Percentiles rank a stretch among this genome's conserved stretches.
phyloP scores from a whole-genome alignment of 306 rosid species.

The Fagus crenata region DNA sequence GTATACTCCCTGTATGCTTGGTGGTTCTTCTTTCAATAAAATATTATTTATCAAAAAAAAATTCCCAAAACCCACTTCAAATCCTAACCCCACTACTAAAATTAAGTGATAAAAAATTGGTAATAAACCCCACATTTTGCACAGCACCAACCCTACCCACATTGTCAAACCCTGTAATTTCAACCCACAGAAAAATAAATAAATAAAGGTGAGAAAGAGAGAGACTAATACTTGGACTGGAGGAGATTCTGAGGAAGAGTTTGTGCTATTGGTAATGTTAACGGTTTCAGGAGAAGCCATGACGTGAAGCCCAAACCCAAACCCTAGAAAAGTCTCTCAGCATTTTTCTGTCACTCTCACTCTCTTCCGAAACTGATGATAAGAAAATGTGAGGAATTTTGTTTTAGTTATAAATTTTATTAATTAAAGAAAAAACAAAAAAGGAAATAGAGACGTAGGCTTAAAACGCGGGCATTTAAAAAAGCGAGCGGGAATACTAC shows the following conservation, averaged over 20 bases:
- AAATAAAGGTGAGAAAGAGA: neutral
- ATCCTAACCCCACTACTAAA: too few species aligned
- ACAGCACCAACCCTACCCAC: too few species aligned
- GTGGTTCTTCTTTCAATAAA: too few species aligned
- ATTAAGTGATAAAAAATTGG: too few species aligned
- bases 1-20: too few species aligned
- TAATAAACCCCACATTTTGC: too few species aligned
- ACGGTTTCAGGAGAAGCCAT: slow-evolving; percentile 56
- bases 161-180: too few species aligned
- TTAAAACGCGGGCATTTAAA: slow-evolving; percentile 53
- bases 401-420: too few species aligned
- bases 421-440: neutral
- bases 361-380: slow-evolving; percentile 22
- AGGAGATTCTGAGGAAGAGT: slow-evolving; percentile 39
- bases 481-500: slow-evolving; percentile 50
- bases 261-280: slow-evolving; percentile 26
- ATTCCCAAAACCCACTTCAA: too few species aligned
- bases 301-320: slow-evolving; percentile 17
- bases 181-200: neutral
- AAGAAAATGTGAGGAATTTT: too few species aligned
- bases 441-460: neutral
- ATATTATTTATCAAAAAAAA: too few species aligned
- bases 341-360: slow-evolving; percentile 28
- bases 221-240: slow-evolving; percentile 44
- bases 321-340: slow-evolving; percentile 27